Base-by-base conservation (phyloP, 2,329 filamentous ascomycete genomes). In the Ceratocystis lukuohia region DNA sequence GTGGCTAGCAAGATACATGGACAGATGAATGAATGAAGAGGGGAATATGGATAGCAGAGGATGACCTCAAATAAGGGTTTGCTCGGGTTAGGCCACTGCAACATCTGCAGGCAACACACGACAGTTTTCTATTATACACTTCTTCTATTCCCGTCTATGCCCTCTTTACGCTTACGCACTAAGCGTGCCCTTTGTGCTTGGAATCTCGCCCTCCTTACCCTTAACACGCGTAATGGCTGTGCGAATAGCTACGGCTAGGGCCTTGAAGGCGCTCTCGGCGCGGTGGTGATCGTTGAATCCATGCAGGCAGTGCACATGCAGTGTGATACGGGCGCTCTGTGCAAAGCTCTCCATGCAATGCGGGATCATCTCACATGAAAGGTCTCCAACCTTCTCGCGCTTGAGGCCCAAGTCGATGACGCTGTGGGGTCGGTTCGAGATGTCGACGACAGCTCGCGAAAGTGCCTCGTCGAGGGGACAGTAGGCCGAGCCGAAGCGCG, bases 231-330 rank as follows among this genome's bases (percentile, higher is more conserved):
- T 82, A 62, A 87, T 93, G 8, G 94, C 94, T 75, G 83, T 83
- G 71, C 88, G 82, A 66, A 95, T 82, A 6, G 94, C 94, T 57
- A 96, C 85, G 0, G 94, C 94, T 70, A 97, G 77, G 61, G 94
- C 94, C 83, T 99, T 99, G 78, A 99, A 96, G 17, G 93, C 94
- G 75, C 89, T 94, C 83, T 97, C 94, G 8, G 94, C 92, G 67
- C 92, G 82, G 79, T 97, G 94, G 77, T 97, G 94, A 77, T 97
- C 94, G 77, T 97, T 99, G 69, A 88, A 84, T 64, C 94, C 94
- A 69, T 91, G 84, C 66, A 96, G 77, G 77, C 90, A 95, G 77
- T 96, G 91, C 68, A 99, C 90, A 79, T 99, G 94, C 73, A 97
- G 79, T n/a, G 94, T 99, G 65, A 96, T 82, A 30, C 91, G 87